Evolutionary conservation across 345 rosid species (phyloP).

Genomic region (Rhodamnia argentea): DNA sequence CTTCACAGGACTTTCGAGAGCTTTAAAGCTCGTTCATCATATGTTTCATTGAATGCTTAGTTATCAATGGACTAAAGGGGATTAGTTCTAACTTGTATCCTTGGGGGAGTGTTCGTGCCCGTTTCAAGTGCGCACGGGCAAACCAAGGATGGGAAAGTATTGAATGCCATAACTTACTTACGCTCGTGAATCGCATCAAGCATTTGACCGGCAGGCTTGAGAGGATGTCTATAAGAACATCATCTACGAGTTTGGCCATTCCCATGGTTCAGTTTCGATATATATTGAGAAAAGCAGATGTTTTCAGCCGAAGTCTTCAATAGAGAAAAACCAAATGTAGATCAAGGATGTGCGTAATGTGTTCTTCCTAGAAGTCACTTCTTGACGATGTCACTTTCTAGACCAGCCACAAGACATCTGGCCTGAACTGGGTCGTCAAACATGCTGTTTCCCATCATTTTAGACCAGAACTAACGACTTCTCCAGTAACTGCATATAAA

Average conservation of each 20-base stretch:
- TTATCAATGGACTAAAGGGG: background rate
- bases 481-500: background rate
- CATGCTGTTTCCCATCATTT: background rate
- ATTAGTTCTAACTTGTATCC: background rate
- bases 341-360: background rate
- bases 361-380: background rate
- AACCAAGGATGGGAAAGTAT: background rate
- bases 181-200: background rate
- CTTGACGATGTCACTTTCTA: background rate
- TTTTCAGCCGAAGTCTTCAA: background rate
- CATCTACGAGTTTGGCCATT: background rate
- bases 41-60: background rate
- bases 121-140: accelerated
- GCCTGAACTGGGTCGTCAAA: background rate
- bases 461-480: background rate
- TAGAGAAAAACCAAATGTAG: background rate
- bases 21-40: background rate
- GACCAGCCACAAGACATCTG: background rate
- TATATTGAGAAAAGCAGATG: background rate
- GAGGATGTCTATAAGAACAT: background rate
- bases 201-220: background rate
- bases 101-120: background rate
- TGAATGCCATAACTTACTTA: accelerated
- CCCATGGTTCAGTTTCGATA: too few species aligned
- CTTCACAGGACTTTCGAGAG: background rate